Evolutionary conservation across 345 rosid species (phyloP).

Genomic region (Kandelia obovata): DNA sequence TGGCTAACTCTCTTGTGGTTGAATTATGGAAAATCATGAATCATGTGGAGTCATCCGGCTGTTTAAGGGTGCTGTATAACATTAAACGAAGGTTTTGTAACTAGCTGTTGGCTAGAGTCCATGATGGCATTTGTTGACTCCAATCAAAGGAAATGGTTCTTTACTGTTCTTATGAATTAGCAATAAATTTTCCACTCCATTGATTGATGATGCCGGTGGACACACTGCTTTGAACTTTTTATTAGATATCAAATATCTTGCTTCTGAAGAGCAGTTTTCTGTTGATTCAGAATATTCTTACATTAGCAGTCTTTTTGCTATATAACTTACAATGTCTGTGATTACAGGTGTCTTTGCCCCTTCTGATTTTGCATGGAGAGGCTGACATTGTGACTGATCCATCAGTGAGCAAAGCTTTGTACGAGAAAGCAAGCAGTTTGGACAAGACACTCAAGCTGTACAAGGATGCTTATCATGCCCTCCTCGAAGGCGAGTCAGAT

Average conservation of each 20-base stretch:
- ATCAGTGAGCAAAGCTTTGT: conserved; percentile 75
- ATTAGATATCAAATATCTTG: not conserved
- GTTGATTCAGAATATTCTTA: not conserved
- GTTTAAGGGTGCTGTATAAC: not conserved
- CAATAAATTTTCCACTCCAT: too few species aligned
- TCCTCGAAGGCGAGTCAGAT: conserved; percentile 91
- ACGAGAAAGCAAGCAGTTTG: conserved; percentile 65
- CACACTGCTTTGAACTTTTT: conserved; percentile 62
- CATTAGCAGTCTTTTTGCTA: not conserved
- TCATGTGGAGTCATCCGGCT: not conserved
- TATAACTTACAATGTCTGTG: not conserved
- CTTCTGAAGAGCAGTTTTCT: not conserved
- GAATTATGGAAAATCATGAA: not conserved
- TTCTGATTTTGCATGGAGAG: conserved; percentile 84
- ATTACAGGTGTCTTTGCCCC: conserved; percentile 69
- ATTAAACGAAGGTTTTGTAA: not conserved
- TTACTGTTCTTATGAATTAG: too few species aligned
- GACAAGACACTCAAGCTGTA: conserved; percentile 75
- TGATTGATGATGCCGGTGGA: conserved; percentile 35
- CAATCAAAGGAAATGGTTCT: too few species aligned
- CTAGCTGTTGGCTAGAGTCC: too few species aligned
- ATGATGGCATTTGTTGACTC: too few species aligned
- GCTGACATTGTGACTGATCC: conserved; percentile 82
- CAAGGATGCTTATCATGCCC: conserved; percentile 63
- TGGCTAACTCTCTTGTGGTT: not conserved